phyloP scores from a whole-genome alignment of 2,329 filamentous ascomycete genomes.

The Pseudocercospora vitis region DNA sequence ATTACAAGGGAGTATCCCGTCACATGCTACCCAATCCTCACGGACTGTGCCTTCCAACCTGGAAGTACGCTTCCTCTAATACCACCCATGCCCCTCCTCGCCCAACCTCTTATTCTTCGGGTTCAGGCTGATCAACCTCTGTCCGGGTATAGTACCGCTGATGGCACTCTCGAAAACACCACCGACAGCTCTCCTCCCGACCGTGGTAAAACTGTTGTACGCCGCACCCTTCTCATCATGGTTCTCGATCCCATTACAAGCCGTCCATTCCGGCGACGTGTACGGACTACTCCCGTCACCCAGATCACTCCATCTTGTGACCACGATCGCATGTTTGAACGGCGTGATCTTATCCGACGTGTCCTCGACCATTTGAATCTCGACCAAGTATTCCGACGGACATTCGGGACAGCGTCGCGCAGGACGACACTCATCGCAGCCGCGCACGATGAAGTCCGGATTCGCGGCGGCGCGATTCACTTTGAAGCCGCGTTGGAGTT shows the following conservation, averaged over 20 bases:
- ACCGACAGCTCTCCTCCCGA: slow-evolving; percentile 57
- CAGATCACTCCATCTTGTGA: slow-evolving; percentile 63
- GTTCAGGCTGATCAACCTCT: slow-evolving; percentile 60
- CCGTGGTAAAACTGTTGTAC: slow-evolving; percentile 56
- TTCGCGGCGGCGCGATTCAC: slow-evolving; percentile 35
- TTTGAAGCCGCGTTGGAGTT: slow-evolving; percentile 44
- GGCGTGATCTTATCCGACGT: slow-evolving; percentile 41
- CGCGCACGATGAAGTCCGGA: slow-evolving; percentile 49
- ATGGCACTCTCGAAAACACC: slow-evolving; percentile 60
- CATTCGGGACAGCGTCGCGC: slow-evolving; percentile 63
- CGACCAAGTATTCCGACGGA: slow-evolving; percentile 62
- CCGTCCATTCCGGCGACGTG: slow-evolving; percentile 55
- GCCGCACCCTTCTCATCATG: slow-evolving; percentile 25
- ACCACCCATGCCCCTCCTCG: slow-evolving; percentile 58
- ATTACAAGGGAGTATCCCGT: too few species aligned
- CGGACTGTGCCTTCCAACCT: too few species aligned
- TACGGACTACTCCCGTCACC: slow-evolving; percentile 55
- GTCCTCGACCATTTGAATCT: slow-evolving; percentile 61
- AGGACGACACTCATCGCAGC: slow-evolving; percentile 58
- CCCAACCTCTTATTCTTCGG: slow-evolving; percentile 55
- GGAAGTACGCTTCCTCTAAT: too few species aligned
- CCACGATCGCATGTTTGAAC: slow-evolving; percentile 61
- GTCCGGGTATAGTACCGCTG: slow-evolving; percentile 56
- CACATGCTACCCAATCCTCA: too few species aligned
- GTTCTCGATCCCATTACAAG: slow-evolving; percentile 54